Conservation (phyloP, 2,329 filamentous ascomycete species). For the Arthrinium phaeospermum region DNA sequence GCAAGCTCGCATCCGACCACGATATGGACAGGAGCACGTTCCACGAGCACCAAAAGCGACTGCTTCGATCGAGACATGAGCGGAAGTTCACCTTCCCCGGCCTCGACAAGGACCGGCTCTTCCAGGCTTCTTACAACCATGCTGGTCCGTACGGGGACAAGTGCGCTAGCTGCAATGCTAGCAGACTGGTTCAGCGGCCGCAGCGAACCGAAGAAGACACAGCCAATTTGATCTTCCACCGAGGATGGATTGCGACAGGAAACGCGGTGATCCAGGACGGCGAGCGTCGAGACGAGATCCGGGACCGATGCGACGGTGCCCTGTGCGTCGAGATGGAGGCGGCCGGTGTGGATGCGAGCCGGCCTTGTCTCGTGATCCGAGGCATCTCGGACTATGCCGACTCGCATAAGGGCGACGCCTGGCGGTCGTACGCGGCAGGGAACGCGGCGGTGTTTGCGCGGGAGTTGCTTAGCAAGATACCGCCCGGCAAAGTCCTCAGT, state of each 20-base stretch:
- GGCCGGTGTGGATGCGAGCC: slow-evolving; percentile 37
- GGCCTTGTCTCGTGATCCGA: slow-evolving; percentile 38
- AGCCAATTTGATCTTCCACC: slow-evolving; percentile 10
- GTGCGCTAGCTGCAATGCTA: not conserved
- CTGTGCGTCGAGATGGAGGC: slow-evolving; percentile 41
- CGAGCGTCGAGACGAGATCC: slow-evolving; percentile 14
- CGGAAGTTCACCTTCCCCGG: slow-evolving; percentile 13
- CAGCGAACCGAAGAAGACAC: not conserved
- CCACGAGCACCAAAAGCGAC: not conserved
- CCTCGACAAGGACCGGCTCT: slow-evolving; percentile 8
- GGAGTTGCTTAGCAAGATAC: not conserved
- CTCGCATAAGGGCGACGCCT: slow-evolving; percentile 32
- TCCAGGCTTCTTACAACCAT: not conserved
- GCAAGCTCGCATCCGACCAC: slow-evolving; percentile 14
- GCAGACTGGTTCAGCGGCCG: not conserved
- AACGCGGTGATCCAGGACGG: slow-evolving; percentile 10
- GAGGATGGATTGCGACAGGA: slow-evolving; percentile 5
- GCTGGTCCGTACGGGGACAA: not conserved
- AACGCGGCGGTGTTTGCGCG: slow-evolving; percentile 28
- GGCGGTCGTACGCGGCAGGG: slow-evolving; percentile 34
- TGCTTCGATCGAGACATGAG: not conserved
- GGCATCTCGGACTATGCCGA: slow-evolving; percentile 42
- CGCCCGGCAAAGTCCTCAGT: no score
- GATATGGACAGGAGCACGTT: slow-evolving; percentile 8
- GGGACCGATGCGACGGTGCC: not conserved